Evolutionary conservation across 192 early-diverging fungal species (phyloP).

Genomic region (Glomus cerebriforme): DNA sequence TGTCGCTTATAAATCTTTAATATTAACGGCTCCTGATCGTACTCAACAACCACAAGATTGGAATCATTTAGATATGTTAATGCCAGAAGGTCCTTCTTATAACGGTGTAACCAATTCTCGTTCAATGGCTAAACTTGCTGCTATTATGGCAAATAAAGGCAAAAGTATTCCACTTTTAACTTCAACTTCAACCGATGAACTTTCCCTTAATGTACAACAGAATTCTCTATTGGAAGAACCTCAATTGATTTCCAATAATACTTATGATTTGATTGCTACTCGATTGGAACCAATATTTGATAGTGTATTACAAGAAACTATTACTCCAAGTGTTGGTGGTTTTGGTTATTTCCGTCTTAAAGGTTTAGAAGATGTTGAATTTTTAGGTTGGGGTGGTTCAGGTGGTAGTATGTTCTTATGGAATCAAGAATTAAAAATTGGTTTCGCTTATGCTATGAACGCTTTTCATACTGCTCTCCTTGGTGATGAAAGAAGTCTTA

Average conservation of each 20-base stretch:
- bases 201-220: slow-evolving; percentile 9
- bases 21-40: slow-evolving; percentile 28
- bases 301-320: slow-evolving; percentile 32
- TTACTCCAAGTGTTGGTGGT: slow-evolving; percentile 45
- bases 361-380: slow-evolving; percentile 37
- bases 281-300: slow-evolving; percentile 33
- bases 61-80: slow-evolving; percentile 42
- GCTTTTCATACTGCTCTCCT: slow-evolving; percentile 49
- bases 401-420: slow-evolving; percentile 61
- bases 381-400: slow-evolving; percentile 64
- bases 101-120: slow-evolving; percentile 58
- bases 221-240: background rate
- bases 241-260: slow-evolving; percentile 31
- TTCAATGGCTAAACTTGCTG: slow-evolving; percentile 60
- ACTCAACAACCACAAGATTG: slow-evolving; percentile 45
- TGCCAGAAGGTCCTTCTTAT: slow-evolving; percentile 50
- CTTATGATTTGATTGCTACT: slow-evolving; percentile 36
- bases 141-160: slow-evolving; percentile 65
- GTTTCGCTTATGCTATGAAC: slow-evolving; percentile 63
- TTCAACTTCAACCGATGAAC: slow-evolving; percentile 35
- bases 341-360: slow-evolving; percentile 33
- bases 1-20: slow-evolving; percentile 35
- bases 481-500: slow-evolving; percentile 59
- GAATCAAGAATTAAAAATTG: slow-evolving; percentile 56
- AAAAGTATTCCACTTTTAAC: slow-evolving; percentile 36